phyloP scores from a whole-genome alignment of 1,139 yeast species.

The Debaryomyces robertsiae region DNA sequence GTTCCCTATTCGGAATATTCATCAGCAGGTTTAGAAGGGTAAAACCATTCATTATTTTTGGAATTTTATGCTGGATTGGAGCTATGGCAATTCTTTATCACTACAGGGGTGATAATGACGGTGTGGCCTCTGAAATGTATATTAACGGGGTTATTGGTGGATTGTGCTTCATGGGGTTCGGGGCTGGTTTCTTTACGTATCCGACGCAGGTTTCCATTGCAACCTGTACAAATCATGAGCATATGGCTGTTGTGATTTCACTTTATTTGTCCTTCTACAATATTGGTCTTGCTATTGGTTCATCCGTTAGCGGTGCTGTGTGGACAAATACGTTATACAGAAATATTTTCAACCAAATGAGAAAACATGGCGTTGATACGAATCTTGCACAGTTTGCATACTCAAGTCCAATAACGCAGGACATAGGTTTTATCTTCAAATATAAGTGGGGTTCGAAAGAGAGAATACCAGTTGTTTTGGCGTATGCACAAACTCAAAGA shows the following conservation, averaged over 20 bases:
- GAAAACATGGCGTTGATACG: conserved; percentile 16
- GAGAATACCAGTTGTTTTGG: conserved; percentile 55
- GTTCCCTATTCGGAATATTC: conserved; percentile 59
- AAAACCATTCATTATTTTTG: conserved; percentile 62
- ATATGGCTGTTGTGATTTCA: conserved; percentile 65
- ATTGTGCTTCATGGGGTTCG: conserved; percentile 66
- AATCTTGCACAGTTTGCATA: conserved; percentile 52
- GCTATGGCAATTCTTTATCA: conserved; percentile 60
- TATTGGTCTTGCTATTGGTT: conserved; percentile 61
- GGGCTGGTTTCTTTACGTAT: conserved; percentile 72
- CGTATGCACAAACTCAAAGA: conserved; percentile 63
- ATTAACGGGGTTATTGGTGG: conserved; percentile 66
- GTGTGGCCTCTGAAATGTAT: conserved; percentile 31
- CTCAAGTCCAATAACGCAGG: conserved; percentile 37
- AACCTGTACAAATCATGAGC: conserved; percentile 61
- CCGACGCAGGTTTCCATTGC: conserved; percentile 68
- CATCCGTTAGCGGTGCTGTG: conserved; percentile 61
- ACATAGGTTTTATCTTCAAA: conserved; percentile 40
- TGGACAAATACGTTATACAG: conserved; percentile 48
- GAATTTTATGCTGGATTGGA: conserved; percentile 56
- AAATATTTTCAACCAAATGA: conserved; percentile 18
- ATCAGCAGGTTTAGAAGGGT: conserved; percentile 54
- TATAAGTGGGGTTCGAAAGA: conserved; percentile 64
- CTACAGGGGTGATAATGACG: conserved; percentile 55
- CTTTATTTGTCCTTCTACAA: conserved; percentile 57